Percentiles rank a stretch among this genome's conserved stretches.
Conservation (phyloP, 2,329 filamentous ascomycete genomes). For the Fusarium sp. region DNA sequence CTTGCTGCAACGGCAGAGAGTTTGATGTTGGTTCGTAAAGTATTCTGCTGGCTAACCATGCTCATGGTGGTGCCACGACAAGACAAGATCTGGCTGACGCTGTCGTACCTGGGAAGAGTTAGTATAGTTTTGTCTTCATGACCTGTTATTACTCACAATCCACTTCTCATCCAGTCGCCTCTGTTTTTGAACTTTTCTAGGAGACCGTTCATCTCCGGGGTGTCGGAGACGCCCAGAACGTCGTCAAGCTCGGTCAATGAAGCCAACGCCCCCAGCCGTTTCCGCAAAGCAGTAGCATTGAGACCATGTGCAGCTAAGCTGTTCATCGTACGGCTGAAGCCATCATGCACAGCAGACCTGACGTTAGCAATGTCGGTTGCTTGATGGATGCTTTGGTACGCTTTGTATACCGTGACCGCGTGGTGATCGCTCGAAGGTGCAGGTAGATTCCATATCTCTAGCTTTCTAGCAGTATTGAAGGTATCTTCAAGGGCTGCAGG, state of each 20-base stretch:
- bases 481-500: slow-evolving; percentile 74
- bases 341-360: slow-evolving; percentile 69
- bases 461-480: slow-evolving; percentile 80
- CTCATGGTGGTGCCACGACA: slow-evolving; percentile 86
- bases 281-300: slow-evolving; percentile 63
- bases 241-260: slow-evolving; percentile 86
- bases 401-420: slow-evolving; percentile 78
- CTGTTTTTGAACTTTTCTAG: slow-evolving; percentile 73
- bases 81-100: slow-evolving; percentile 83
- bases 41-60: slow-evolving; percentile 76
- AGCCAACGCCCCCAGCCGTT: slow-evolving; percentile 71
- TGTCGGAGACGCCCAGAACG: slow-evolving; percentile 69
- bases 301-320: slow-evolving; percentile 62
- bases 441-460: slow-evolving; percentile 93
- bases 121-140: slow-evolving; percentile 3
- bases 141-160: slow-evolving; percentile 67
- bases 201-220: slow-evolving; percentile 69
- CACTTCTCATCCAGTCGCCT: slow-evolving; percentile 83
- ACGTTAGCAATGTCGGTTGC: slow-evolving; percentile 67
- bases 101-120: slow-evolving; percentile 68
- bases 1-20: slow-evolving; percentile 72
- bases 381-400: slow-evolving; percentile 81
- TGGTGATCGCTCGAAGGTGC: slow-evolving; percentile 73
- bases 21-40: slow-evolving; percentile 69
- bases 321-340: slow-evolving; percentile 69